Conservation (phyloP, 2,329 filamentous ascomycete species). For the Aspergillus sp. region DNA sequence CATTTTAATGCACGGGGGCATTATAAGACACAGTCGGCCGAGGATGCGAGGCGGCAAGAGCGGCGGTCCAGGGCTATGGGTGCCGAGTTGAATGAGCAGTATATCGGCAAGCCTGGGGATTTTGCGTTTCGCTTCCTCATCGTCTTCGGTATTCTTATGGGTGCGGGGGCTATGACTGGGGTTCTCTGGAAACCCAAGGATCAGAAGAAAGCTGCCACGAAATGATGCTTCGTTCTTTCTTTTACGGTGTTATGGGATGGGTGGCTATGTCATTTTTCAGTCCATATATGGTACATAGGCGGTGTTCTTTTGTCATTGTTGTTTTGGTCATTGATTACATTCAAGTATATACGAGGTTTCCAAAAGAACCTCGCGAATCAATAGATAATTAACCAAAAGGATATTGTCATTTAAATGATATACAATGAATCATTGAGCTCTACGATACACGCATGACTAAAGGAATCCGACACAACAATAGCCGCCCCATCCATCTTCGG, state of each 20-base stretch:
- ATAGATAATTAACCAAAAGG: too few relatives aligned
- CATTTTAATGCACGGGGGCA: conserved; percentile 75
- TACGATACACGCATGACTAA: conserved; percentile 27
- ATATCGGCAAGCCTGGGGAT: conserved; percentile 17
- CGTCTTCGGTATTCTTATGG: conserved; percentile 33
- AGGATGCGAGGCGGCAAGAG: conserved; percentile 49
- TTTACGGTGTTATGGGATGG: too few relatives aligned
- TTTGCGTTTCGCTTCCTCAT: conserved; percentile 31
- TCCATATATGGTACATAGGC: not conserved
- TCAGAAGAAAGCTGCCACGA: conserved; percentile 1
- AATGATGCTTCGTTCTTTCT: too few relatives aligned
- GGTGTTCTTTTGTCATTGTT: not conserved
- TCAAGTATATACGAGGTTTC: conserved; percentile 1
- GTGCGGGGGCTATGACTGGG: conserved; percentile 23
- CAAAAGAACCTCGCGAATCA: too few relatives aligned
- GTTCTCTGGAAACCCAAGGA: conserved; percentile 12
- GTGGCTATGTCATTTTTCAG: not conserved
- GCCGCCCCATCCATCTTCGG: conserved; percentile 1
- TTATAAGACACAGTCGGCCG: conserved; percentile 62
- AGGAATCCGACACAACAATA: conserved; percentile 10
- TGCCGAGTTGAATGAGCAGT: conserved; percentile 18
- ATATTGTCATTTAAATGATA: conserved; percentile 18
- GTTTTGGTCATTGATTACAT: not conserved
- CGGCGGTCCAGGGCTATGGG: conserved; percentile 35
- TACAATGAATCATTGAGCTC: conserved; percentile 23